These are phyloP conservation scores for Phylloporus sp. DNA, from an alignment of 768 basidiomycete genomes.

Conservation along the genomic window DNA sequence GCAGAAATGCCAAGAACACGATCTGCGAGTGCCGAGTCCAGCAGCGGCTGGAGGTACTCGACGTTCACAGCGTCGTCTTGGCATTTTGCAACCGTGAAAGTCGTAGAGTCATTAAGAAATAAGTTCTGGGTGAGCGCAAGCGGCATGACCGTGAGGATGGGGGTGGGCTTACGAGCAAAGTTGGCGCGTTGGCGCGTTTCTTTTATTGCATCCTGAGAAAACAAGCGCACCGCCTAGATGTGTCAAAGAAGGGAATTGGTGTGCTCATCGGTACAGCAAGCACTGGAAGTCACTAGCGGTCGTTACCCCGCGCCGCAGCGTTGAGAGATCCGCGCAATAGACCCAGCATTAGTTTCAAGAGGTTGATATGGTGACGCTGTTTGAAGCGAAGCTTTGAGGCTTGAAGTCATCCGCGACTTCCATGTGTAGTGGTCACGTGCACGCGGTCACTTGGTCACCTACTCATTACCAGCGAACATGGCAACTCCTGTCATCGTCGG, in stretches of 20 bases:
- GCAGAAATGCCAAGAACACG: constrained; percentile 42
- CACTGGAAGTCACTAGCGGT: constrained; percentile 1
- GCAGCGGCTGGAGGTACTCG: constrained; percentile 26
- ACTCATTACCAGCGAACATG: constrained; percentile 41
- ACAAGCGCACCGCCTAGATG: background rate
- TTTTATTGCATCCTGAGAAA: constrained; percentile 5
- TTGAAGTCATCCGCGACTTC: no score
- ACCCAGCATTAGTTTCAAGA: background rate
- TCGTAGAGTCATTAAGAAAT: constrained; percentile 23
- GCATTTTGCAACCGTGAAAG: constrained; percentile 28
- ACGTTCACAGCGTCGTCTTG: constrained; percentile 26
- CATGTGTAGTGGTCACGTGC: constrained; percentile 17
- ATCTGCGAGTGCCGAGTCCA: constrained; percentile 17
- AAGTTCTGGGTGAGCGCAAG: constrained; percentile 33
- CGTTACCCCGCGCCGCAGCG: background rate
- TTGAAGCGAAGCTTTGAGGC: no score
- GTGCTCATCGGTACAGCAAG: constrained; percentile 11
- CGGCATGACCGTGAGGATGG: constrained; percentile 7
- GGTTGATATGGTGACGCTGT: constrained; percentile 10
- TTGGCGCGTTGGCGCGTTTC: background rate
- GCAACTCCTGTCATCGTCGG: constrained; percentile 76
- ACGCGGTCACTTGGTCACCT: background rate
- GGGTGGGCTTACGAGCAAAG: constrained; percentile 1
- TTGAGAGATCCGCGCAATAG: constrained; percentile 3
- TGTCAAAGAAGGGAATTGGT: background rate